Base-by-base conservation (phyloP, 345 rosid species). In the Cardamine occulta region DNA sequence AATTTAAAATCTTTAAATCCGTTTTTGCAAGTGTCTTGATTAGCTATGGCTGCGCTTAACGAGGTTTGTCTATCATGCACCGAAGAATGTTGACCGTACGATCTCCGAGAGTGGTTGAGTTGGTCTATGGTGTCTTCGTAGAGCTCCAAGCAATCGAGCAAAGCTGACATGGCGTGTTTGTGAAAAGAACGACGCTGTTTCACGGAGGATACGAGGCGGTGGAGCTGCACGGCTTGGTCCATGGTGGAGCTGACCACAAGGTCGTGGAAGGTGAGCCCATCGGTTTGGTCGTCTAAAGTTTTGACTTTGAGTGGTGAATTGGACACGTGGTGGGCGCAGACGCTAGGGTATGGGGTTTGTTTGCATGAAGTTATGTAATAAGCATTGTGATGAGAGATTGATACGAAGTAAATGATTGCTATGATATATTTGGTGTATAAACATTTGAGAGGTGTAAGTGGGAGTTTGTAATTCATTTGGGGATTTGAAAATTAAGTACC, bases 11-110 rank as follows among this genome's bases (percentile, higher is more conserved):
- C 98, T 21, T 42, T 59, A 64, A 93, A 89, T 8, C 97, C 97
- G 63, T 84, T 87, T 79, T 67, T 70, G 81, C 98, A 93, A 0
- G 96, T 89, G 47, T 84, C 84, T 45, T 87, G 89, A 55, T 88
- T 91, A 39, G 98, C 85, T 40, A 82, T 75, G 1, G 96, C 80
- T 5, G 94, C 98, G 73, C 97, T 93, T 64, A 93, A 68, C 85
- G 90, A 88, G 0, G 94, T 91, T 70, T 84, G 89, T 37, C 87
- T 73, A 34, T 93, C 91, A 13, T 47, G 72, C 17, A 19, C 29
- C n/a, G 73, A 65, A 19, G 11, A 49, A 3, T 37, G 23, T 5
- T 39, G 73, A 72, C 9, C 47, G 61, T 78, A 72, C 0, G 87
- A 79, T 49, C 77, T 81, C 72, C 82, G 51, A 5, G 97, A 87